phyloP scores from a whole-genome alignment of 257 asterid genomes.

The Solanum pinnatisectum region DNA sequence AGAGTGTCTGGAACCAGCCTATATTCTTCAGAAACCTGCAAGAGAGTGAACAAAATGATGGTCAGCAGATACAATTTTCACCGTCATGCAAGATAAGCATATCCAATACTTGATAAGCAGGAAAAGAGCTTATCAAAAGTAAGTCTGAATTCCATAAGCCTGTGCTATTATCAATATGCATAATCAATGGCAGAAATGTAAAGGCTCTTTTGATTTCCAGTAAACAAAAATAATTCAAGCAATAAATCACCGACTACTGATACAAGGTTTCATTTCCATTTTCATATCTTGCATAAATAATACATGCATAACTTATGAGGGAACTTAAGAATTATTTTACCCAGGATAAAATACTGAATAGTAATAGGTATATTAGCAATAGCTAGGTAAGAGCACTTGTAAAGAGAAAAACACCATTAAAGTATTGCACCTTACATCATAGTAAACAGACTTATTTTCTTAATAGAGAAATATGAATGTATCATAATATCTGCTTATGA shows the following conservation, averaged over 20 bases:
- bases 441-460: not conserved
- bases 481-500: not conserved
- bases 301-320: not conserved
- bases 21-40: constrained; percentile 95
- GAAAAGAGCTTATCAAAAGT: not conserved
- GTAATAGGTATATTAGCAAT: not conserved
- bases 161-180: not conserved
- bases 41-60: constrained; percentile 12
- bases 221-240: not conserved
- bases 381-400: not conserved
- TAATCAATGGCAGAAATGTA: not conserved
- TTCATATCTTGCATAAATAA: not conserved
- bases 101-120: not conserved
- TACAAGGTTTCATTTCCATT: not conserved
- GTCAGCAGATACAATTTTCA: not conserved
- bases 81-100: not conserved
- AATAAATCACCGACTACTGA: not conserved
- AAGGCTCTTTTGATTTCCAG: not conserved
- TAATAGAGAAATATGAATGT: not conserved
- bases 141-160: not conserved
- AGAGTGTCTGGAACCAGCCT: constrained; percentile 91
- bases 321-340: not conserved
- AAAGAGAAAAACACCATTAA: not conserved
- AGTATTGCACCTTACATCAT: not conserved
- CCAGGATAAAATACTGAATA: not conserved